Percentiles rank a stretch among this genome's conserved stretches.
Evolutionary conservation across 106 monocot species (phyloP).

Genomic region (Posidonia australis): DNA sequence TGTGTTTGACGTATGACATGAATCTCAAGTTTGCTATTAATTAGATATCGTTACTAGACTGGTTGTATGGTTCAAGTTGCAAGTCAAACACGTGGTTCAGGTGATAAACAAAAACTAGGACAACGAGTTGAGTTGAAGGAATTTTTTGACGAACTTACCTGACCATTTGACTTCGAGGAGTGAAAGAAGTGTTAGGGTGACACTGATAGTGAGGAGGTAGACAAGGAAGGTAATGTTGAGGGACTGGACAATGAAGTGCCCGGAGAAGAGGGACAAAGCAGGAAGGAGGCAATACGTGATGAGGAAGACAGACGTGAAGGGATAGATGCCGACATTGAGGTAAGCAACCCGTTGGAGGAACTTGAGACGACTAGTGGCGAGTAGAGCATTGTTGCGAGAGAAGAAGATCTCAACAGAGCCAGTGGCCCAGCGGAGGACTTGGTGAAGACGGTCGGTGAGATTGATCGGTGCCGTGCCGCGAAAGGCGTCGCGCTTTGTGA

Average conservation of each 20-base stretch:
- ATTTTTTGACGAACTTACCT: not conserved
- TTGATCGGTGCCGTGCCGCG: slow-evolving; percentile 28
- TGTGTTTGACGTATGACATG: too few species aligned
- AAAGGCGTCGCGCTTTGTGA: slow-evolving; percentile 29
- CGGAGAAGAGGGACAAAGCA: slow-evolving; percentile 18
- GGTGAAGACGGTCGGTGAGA: slow-evolving; percentile 29
- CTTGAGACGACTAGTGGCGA: slow-evolving; percentile 18
- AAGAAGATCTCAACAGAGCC: slow-evolving; percentile 34
- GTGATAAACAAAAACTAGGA: not conserved
- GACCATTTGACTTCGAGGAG: slow-evolving; percentile 29
- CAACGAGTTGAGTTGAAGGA: not conserved
- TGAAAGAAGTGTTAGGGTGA: slow-evolving; percentile 18
- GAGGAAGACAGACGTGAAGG: slow-evolving; percentile 27
- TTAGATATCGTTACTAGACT: too few species aligned
- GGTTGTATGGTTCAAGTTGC: too few species aligned
- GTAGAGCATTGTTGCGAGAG: slow-evolving; percentile 21
- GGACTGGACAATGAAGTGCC: slow-evolving; percentile 29
- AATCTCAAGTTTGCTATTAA: too few species aligned
- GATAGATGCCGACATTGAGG: slow-evolving; percentile 26
- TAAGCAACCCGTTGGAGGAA: slow-evolving; percentile 25
- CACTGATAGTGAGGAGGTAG: slow-evolving; percentile 22
- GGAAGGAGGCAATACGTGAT: slow-evolving; percentile 26
- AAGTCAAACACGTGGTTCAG: not conserved
- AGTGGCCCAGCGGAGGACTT: slow-evolving; percentile 26
- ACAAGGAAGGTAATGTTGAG: slow-evolving; percentile 26